Base-by-base conservation (phyloP, 2,329 filamentous ascomycete species). In the Pseudonectria foliicola region DNA sequence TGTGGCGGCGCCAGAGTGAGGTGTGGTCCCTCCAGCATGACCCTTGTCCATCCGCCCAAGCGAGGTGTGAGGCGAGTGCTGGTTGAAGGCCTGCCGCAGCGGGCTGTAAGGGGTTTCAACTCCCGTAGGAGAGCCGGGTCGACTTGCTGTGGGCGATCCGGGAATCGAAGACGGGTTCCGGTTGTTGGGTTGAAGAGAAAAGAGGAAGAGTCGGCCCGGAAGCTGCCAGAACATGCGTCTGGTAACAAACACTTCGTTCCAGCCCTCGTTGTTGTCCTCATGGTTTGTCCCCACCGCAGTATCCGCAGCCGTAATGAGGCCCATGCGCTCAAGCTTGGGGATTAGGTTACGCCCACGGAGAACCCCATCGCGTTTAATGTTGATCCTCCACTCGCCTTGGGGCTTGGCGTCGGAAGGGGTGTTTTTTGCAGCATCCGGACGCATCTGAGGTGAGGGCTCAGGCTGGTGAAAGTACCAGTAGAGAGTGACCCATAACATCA, bases 381-480 rank as follows among this genome's bases (percentile, higher is more conserved):
- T 80, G 49, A 96, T 82, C 37, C 77, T 73, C 90, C 90, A 96
- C 39, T 93, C 86, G 23, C 84, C 88, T 44, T 76, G 80, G 2
- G 90, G 90, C 45, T 77, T 80, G 5, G 85, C 90, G 5, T 63
- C 57, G 13, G 75, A 65, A 0, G 83, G 82, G 0, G 87, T 90
- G 38, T 70, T 57, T 44, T 71, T 73, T 2, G 80, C 84, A 0
- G 74, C 67, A 5, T 76, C 66, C 6, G 76, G 85, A 13, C 70
- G 69, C 24, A 92, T 55, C 32, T 76, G 72, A 1, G 74, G 69
- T 14, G 73, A 68, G 0, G 90, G 90, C 49, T 82, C 73, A 1
- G 79, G 73, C 59, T 94, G 86, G 63, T 95, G 89, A 51, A 95
- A 96, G 67, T 96, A 96, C 90, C 90, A 96, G 67, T 87, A 95